phyloP scores from a whole-genome alignment of 768 basidiomycete species.

The Pisolithus microcarpus region DNA sequence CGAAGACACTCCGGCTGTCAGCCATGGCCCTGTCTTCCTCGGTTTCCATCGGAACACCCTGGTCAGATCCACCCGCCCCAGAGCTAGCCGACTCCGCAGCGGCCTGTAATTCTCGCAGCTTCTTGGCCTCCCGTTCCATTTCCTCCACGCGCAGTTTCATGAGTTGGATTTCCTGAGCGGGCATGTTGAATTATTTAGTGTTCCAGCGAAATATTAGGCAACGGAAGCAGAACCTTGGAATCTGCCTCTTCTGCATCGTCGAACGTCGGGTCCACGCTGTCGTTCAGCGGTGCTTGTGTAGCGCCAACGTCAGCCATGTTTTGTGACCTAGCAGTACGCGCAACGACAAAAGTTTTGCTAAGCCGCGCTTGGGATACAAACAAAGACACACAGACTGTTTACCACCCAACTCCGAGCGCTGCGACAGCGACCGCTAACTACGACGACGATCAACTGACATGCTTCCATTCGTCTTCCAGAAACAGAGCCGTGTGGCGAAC shows the following conservation, averaged over 20 bases:
- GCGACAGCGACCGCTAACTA: neutral
- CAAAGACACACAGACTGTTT: conserved; percentile 17
- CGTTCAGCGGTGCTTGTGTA: conserved; percentile 34
- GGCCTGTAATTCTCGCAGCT: conserved; percentile 80
- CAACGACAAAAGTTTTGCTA: conserved; percentile 19
- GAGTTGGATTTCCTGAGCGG: conserved; percentile 69
- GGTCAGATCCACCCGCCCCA: conserved; percentile 40
- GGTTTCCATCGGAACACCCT: conserved; percentile 53
- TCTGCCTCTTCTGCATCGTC: conserved; percentile 62
- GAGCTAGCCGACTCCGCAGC: conserved; percentile 54
- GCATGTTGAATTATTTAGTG: conserved; percentile 11
- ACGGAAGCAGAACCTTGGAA: conserved; percentile 39
- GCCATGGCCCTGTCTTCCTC: conserved; percentile 81
- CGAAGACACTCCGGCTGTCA: conserved; percentile 84
- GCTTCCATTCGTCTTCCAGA: no score
- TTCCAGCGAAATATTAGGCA: conserved; percentile 2
- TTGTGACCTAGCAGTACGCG: conserved; percentile 7
- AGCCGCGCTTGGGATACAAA: conserved; percentile 19
- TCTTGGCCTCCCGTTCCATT: conserved; percentile 88
- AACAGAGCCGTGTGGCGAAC: no score
- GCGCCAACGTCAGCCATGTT: conserved; percentile 49
- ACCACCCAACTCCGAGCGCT: neutral
- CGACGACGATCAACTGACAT: no score
- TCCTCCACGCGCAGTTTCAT: conserved; percentile 92
- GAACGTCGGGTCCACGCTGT: conserved; percentile 23